phyloP scores from a whole-genome alignment of 169 alveolate species.

The Plasmodium relictum region DNA sequence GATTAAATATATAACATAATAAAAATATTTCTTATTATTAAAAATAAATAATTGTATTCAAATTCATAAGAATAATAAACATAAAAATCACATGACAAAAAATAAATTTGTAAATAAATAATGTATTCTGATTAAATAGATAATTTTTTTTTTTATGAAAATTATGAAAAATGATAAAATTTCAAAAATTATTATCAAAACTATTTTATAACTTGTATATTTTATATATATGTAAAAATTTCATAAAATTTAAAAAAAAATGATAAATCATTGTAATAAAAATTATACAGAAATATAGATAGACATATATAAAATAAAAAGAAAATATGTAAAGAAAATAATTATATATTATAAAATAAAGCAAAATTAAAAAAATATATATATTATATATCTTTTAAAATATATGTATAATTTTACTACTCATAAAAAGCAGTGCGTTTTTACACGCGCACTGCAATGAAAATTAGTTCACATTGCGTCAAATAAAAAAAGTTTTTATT shows the following conservation, averaged over 20 bases:
- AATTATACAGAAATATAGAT: background rate
- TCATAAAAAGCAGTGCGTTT: conserved; percentile 77
- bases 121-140: conserved; percentile 4
- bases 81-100: background rate
- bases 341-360: background rate
- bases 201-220: conserved; percentile 50
- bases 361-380: background rate
- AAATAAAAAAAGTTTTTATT: conserved; percentile 20
- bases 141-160: background rate
- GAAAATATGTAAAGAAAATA: background rate
- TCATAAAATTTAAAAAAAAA: conserved; percentile 28
- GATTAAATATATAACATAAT: too few relatives aligned
- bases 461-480: conserved; percentile 74
- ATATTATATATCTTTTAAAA: conserved; percentile 12
- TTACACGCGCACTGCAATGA: conserved; percentile 73
- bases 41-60: background rate
- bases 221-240: conserved; percentile 35
- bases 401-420: conserved; percentile 24
- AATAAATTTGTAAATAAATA: background rate
- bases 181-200: conserved; percentile 53
- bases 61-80: background rate
- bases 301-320: background rate
- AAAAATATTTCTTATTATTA: too few relatives aligned
- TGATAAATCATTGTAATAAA: conserved; percentile 39
- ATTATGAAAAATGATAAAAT: conserved; percentile 4